These are phyloP conservation scores for Chlorella sp. DNA, from an alignment of 139 green algal genomes.

Conservation along the genomic window DNA sequence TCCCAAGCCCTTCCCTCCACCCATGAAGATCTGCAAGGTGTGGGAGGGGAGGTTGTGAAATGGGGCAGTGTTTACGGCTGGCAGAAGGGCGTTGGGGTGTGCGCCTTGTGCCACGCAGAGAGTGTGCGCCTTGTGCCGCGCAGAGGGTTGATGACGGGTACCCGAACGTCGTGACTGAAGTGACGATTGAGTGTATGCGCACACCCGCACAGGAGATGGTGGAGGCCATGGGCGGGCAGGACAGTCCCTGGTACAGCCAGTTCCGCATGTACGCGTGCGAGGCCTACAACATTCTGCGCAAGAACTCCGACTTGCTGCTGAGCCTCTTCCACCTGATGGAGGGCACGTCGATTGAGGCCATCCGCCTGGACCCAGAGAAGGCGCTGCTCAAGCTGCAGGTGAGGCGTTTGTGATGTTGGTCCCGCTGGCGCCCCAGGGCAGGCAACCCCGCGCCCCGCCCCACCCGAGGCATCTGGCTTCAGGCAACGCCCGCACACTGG, in stretches of 20 bases:
- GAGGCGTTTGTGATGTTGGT: no score
- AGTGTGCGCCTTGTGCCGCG: no score
- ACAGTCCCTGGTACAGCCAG: slow-evolving; percentile 66
- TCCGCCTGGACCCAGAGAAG: slow-evolving; percentile 79
- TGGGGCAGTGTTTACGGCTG: no score
- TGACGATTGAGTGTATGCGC: no score
- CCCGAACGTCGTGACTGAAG: no score
- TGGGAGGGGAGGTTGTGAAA: not conserved
- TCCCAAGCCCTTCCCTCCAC: slow-evolving; percentile 93
- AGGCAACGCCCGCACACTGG: no score
- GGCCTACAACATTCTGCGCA: slow-evolving; percentile 98
- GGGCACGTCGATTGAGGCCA: slow-evolving; percentile 74
- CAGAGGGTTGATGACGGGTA: no score
- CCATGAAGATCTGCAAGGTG: slow-evolving; percentile 84
- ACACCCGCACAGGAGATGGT: slow-evolving; percentile 68
- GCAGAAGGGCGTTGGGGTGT: no score
- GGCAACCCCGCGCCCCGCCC: no score
- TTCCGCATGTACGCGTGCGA: slow-evolving; percentile 78
- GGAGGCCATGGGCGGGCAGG: slow-evolving; percentile 89
- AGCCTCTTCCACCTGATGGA: slow-evolving; percentile 96
- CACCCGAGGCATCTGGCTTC: no score
- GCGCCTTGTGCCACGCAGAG: no score
- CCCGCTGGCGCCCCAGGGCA: no score
- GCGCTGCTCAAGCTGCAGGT: slow-evolving; percentile 88
- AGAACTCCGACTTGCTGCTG: slow-evolving; percentile 84